phyloP scores from a whole-genome alignment of 495 filamentous ascomycete genomes.

The Penicillium canariense region DNA sequence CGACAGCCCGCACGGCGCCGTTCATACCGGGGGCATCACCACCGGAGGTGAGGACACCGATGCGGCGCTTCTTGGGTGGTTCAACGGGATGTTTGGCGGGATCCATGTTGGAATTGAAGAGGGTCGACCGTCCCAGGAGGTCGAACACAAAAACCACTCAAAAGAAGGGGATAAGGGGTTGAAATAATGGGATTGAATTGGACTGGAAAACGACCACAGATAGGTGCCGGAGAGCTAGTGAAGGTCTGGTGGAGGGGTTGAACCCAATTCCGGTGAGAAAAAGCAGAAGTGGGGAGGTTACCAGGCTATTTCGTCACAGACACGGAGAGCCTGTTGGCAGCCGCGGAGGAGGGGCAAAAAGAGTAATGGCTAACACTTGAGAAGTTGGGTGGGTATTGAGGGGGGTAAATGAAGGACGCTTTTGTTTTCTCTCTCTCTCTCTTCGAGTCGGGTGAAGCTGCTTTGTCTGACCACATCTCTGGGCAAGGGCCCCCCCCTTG shows the following conservation, averaged over 20 bases:
- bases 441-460: neutral
- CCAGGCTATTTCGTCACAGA: conserved; percentile 35
- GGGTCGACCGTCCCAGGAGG: conserved; percentile 11
- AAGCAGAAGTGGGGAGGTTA: conserved; percentile 40
- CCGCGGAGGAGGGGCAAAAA: neutral
- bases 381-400: too few species aligned
- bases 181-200: conserved; percentile 2
- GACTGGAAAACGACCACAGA: conserved; percentile 11
- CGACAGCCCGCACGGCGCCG: conserved; percentile 86
- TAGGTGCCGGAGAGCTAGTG: conserved; percentile 14
- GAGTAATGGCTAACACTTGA: neutral
- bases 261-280: conserved; percentile 45
- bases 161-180: conserved; percentile 1
- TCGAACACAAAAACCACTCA: conserved; percentile 14
- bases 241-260: conserved; percentile 25
- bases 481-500: neutral
- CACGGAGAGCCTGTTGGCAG: conserved; percentile 3
- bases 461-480: neutral
- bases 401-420: neutral
- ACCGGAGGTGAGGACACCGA: conserved; percentile 94
- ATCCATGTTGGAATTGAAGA: conserved; percentile 32
- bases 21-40: conserved; percentile 99
- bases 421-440: neutral
- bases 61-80: conserved; percentile 66
- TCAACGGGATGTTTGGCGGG: conserved; percentile 32